A percentile compares a stretch with the other conserved stretches of the same genome.
Evolutionary conservation across 148 eudicot species (phyloP).

Genomic region (Vaccinium vitisidaea): DNA sequence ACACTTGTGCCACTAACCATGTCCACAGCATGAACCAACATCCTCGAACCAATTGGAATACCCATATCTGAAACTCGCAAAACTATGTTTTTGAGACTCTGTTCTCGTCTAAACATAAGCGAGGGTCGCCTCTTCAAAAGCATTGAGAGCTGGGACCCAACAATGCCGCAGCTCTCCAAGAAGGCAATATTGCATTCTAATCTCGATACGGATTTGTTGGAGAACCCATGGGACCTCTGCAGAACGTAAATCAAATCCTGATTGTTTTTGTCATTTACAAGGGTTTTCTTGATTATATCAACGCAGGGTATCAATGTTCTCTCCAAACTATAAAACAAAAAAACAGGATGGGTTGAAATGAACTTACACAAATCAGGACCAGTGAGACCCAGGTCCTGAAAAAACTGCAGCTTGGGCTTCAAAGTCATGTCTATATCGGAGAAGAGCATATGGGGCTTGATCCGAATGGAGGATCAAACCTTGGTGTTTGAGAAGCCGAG

Average conservation of each 20-base stretch:
- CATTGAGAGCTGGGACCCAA: constrained; percentile 24
- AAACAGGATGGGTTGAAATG: background rate
- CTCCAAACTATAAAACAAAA: constrained; percentile 1
- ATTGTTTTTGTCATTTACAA: constrained; percentile 1
- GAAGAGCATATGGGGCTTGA: background rate
- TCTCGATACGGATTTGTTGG: background rate
- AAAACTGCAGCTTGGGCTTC: constrained; percentile 18
- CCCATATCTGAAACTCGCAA: constrained; percentile 22
- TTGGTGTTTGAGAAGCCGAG: constrained; percentile 3
- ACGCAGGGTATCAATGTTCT: background rate
- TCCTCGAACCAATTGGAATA: constrained; percentile 15
- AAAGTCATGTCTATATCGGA: background rate
- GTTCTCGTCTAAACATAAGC: constrained; percentile 10
- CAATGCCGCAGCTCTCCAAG: constrained; percentile 24
- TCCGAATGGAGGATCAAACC: background rate
- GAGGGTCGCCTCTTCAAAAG: constrained; percentile 20
- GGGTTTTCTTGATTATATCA: background rate
- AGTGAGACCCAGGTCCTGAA: constrained; percentile 15
- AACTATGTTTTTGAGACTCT: constrained; percentile 8
- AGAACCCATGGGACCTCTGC: background rate
- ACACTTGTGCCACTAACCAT: constrained; percentile 13
- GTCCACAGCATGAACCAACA: constrained; percentile 27
- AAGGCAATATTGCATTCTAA: constrained; percentile 11
- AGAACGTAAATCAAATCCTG: constrained; percentile 12
- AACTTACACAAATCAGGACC: constrained; percentile 11